Percentiles rank a stretch among this genome's conserved stretches.
These are phyloP conservation scores for Trypanosoma platydactyli DNA, from an alignment of 208 protist genomes.

Conservation along the genomic window DNA sequence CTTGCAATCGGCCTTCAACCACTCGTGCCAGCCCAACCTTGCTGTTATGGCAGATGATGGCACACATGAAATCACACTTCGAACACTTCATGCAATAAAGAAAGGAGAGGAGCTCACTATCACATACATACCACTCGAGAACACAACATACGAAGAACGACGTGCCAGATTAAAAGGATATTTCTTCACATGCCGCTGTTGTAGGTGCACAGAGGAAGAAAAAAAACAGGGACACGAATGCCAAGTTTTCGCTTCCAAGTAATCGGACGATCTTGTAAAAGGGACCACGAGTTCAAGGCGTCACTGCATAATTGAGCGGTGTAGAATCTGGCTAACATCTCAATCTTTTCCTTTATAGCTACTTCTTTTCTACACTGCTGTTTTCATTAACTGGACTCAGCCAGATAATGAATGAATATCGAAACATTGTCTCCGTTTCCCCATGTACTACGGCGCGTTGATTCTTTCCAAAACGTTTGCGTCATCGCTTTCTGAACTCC, in stretches of 20 bases:
- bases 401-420: too few species aligned
- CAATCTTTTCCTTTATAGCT: too few species aligned
- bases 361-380: not conserved
- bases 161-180: conserved; percentile 53
- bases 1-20: conserved; percentile 75
- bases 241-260: not conserved
- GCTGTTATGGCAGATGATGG: conserved; percentile 36
- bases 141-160: conserved; percentile 36
- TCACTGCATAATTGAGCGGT: not conserved
- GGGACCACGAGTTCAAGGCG: not conserved
- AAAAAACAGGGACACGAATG: not conserved
- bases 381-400: too few species aligned
- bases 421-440: not conserved
- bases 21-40: conserved; percentile 74
- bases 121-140: conserved; percentile 73
- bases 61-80: conserved; percentile 70
- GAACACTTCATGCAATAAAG: conserved; percentile 40
- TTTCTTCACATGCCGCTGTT: conserved; percentile 77
- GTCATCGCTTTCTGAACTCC: conserved; percentile 48
- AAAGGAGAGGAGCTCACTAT: conserved; percentile 67
- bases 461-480: conserved; percentile 34
- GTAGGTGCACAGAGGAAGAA: conserved; percentile 39
- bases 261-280: conserved; percentile 1
- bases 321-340: too few species aligned
- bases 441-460: conserved; percentile 32